These are phyloP conservation scores for Globisporangium barbulae DNA, from an alignment of 352 stramenopile species.

Conservation along the genomic window DNA sequence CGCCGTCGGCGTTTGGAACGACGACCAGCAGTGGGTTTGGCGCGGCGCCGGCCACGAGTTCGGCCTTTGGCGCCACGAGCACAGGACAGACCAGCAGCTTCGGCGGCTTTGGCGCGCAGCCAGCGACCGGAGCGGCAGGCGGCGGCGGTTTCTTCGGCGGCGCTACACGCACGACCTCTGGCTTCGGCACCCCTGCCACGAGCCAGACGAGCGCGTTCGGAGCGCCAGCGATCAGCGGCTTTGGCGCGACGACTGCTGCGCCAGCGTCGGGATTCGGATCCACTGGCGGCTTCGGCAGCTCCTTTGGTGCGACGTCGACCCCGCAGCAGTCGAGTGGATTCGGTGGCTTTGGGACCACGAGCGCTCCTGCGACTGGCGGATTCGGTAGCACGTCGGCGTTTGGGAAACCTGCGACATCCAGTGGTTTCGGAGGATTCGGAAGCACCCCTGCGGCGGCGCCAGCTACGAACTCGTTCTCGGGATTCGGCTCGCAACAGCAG, in stretches of 20 bases:
- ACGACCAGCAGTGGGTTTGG: constrained; percentile 32
- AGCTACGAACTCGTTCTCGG: constrained; percentile 33
- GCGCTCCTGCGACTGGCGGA: constrained; percentile 28
- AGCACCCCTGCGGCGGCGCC: constrained; percentile 28
- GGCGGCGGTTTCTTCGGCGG: constrained; percentile 37
- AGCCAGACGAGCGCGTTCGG: constrained; percentile 8
- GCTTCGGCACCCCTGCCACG: constrained; percentile 36
- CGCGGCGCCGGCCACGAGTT: constrained; percentile 10
- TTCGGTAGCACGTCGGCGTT: constrained; percentile 47
- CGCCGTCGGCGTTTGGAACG: constrained; percentile 42
- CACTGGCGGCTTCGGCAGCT: constrained; percentile 41
- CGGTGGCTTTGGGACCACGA: constrained; percentile 46
- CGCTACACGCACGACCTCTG: constrained; percentile 17
- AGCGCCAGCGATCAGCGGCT: constrained; percentile 26
- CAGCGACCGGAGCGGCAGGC: constrained; percentile 27
- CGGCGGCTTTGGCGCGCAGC: constrained; percentile 50
- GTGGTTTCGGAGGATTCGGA: constrained; percentile 39
- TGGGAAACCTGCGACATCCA: constrained; percentile 36
- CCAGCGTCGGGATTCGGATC: constrained; percentile 40
- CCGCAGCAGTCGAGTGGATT: constrained; percentile 39
- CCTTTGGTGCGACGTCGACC: constrained; percentile 44
- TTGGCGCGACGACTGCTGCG: constrained; percentile 25
- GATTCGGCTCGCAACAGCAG: constrained; percentile 34
- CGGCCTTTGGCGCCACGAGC: constrained; percentile 24
- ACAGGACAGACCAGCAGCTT: constrained; percentile 24